These are phyloP conservation scores for Huntiella abstrusa DNA, from an alignment of 2,329 filamentous ascomycete genomes.

Conservation along the genomic window DNA sequence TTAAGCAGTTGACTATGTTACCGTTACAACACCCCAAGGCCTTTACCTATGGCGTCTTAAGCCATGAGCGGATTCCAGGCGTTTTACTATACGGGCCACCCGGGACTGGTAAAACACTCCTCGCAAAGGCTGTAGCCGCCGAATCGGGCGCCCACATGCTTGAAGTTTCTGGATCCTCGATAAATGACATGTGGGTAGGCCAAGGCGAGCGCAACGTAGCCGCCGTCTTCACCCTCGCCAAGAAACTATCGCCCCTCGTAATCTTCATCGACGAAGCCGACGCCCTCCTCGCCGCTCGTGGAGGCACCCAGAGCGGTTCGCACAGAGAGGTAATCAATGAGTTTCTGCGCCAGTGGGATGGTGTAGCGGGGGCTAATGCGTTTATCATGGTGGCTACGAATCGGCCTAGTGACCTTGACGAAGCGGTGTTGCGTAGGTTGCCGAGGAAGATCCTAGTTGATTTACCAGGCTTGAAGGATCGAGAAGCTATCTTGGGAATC, in stretches of 20 bases:
- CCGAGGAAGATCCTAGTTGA: constrained; percentile 57
- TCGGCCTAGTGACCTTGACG: constrained; percentile 83
- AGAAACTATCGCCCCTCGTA: constrained; percentile 77
- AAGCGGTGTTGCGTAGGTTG: constrained; percentile 60
- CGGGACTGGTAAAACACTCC: constrained; percentile 55
- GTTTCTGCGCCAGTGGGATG: constrained; percentile 93
- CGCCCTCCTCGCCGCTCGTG: constrained; percentile 66
- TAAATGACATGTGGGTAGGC: constrained; percentile 93
- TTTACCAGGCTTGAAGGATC: constrained; percentile 46
- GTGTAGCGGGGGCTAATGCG: constrained; percentile 60
- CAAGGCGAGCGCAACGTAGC: constrained; percentile 93
- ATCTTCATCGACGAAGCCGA: constrained; percentile 97
- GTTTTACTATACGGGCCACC: constrained; percentile 77
- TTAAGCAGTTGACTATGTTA: constrained; percentile 76
- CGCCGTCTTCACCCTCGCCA: constrained; percentile 77
- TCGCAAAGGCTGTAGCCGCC: constrained; percentile 51
- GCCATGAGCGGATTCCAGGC: constrained; percentile 77
- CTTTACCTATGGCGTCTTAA: constrained; percentile 88
- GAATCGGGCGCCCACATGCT: constrained; percentile 55
- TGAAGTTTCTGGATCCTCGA: constrained; percentile 74
- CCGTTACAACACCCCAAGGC: constrained; percentile 77
- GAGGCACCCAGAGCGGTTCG: constrained; percentile 42
- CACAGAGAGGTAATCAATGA: constrained; percentile 91
- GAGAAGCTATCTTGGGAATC: constrained; percentile 49
- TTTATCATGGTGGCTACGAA: constrained; percentile 99